Conservation (phyloP, 2,329 filamentous ascomycete species). For the Phyllosticta ampelicida region DNA sequence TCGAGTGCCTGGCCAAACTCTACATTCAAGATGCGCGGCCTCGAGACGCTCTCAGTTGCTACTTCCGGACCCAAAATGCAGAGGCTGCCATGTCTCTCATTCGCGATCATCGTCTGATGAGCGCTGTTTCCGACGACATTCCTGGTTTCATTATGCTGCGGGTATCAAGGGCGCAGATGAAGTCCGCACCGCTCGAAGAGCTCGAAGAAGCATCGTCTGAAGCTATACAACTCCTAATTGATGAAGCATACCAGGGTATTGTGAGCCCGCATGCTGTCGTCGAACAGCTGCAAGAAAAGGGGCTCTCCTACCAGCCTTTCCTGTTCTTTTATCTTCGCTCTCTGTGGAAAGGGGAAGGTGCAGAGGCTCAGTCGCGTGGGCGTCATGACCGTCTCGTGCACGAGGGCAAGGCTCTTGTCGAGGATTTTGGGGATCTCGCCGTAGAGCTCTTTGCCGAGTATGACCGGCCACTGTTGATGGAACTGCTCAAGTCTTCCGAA, state of each 20-base stretch:
- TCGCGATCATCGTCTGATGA: constrained; percentile 77
- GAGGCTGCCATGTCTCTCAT: constrained; percentile 82
- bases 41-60: constrained; percentile 75
- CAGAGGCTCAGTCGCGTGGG: constrained; percentile 28
- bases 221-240: constrained; percentile 74
- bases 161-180: constrained; percentile 61
- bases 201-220: constrained; percentile 73
- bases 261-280: constrained; percentile 71
- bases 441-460: constrained; percentile 79
- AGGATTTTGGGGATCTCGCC: constrained; percentile 77
- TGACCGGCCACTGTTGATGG: constrained; percentile 69
- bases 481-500: constrained; percentile 74
- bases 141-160: constrained; percentile 77
- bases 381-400: constrained; percentile 35
- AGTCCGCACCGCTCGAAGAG: constrained; percentile 55
- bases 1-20: constrained; percentile 73
- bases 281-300: constrained; percentile 58
- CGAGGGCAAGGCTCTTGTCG: constrained; percentile 59
- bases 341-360: constrained; percentile 68
- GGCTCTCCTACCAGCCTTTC: constrained; percentile 53
- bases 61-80: constrained; percentile 83
- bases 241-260: constrained; percentile 82
- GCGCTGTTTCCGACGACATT: constrained; percentile 81
- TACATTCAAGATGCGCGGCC: constrained; percentile 73
- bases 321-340: constrained; percentile 85